phyloP scores from a whole-genome alignment of 1,284 basidiomycete genomes.

The Ceraceosorus guamensis region DNA sequence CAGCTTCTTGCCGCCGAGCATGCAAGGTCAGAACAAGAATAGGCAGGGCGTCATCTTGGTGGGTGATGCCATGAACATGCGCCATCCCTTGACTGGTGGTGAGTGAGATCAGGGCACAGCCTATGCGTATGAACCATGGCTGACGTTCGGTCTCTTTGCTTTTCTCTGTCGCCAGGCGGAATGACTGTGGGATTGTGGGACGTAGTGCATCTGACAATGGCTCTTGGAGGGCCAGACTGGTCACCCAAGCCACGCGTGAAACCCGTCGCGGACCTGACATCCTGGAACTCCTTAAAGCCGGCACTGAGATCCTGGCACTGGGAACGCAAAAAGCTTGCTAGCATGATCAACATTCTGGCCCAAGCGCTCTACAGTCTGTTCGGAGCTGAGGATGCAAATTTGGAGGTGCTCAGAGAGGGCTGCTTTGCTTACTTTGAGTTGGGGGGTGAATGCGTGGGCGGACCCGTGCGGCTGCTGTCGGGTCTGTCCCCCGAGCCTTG shows the following conservation, averaged over 20 bases:
- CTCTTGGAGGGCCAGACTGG: slow-evolving; percentile 36
- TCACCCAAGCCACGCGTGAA: slow-evolving; percentile 14
- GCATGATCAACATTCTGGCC: slow-evolving; percentile 46
- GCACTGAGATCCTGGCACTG: slow-evolving; percentile 44
- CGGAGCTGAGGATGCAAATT: slow-evolving; percentile 56
- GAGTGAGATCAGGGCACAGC: slow-evolving; percentile 11
- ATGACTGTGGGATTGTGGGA: slow-evolving; percentile 49
- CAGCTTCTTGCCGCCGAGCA: slow-evolving; percentile 76
- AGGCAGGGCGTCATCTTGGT: slow-evolving; percentile 73
- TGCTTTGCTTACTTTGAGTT: slow-evolving; percentile 97
- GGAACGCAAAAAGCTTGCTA: slow-evolving; percentile 38
- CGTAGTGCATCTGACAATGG: slow-evolving; percentile 37
- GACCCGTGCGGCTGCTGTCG: slow-evolving; percentile 60
- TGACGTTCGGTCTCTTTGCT: no score
- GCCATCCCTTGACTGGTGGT: slow-evolving; percentile 89
- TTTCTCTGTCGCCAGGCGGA: slow-evolving; percentile 11
- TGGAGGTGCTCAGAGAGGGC: slow-evolving; percentile 78
- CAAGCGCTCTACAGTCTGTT: slow-evolving; percentile 46
- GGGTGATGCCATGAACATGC: slow-evolving; percentile 98
- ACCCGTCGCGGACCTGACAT: slow-evolving; percentile 17
- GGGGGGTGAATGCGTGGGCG: slow-evolving; percentile 79
- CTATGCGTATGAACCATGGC: no score
- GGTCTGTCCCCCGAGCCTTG: slow-evolving; percentile 65
- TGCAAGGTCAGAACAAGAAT: slow-evolving; percentile 61
- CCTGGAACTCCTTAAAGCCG: slow-evolving; percentile 28